These are phyloP conservation scores for Yarrowia keelungensis DNA, from an alignment of 805 yeast species.

Conservation along the genomic window DNA sequence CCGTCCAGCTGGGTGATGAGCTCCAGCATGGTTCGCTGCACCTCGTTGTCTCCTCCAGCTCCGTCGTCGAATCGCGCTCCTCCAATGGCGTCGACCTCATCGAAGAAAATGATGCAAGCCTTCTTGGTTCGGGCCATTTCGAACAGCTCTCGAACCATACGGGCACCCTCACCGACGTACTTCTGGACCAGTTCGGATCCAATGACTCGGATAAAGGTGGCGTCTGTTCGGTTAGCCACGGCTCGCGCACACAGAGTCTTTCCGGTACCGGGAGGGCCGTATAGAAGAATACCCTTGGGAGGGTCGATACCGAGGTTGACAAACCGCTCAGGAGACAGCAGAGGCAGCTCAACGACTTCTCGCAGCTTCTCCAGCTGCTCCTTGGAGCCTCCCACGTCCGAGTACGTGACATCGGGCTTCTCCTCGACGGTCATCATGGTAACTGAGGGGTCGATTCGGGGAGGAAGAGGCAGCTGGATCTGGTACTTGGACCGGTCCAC, in stretches of 20 bases:
- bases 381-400: slow-evolving; percentile 98
- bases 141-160: slow-evolving; percentile 98
- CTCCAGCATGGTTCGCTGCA: slow-evolving; percentile 98
- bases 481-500: slow-evolving; percentile 97
- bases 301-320: slow-evolving; percentile 98
- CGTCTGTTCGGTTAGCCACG: slow-evolving; percentile 98
- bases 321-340: slow-evolving; percentile 94
- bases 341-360: slow-evolving; percentile 94
- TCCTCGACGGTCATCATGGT: slow-evolving; percentile 99
- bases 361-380: slow-evolving; percentile 96
- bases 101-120: slow-evolving; percentile 97
- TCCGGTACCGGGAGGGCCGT: slow-evolving; percentile 99
- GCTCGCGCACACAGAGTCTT: slow-evolving; percentile 98
- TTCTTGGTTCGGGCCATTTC: slow-evolving; percentile 99
- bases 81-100: slow-evolving; percentile 98
- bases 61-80: slow-evolving; percentile 99
- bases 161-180: slow-evolving; percentile 99
- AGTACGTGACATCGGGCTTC: slow-evolving; percentile 95
- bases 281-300: slow-evolving; percentile 94
- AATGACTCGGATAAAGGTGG: slow-evolving; percentile 96
- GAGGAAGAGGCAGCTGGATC: slow-evolving; percentile 96
- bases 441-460: slow-evolving; percentile 95
- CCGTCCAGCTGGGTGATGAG: slow-evolving; percentile 97
- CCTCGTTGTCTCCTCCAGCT: slow-evolving; percentile 99
- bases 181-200: slow-evolving; percentile 98